Evolutionary conservation across 1,284 basidiomycete species (phyloP).

Genomic region (Malassezia sympodialis): DNA sequence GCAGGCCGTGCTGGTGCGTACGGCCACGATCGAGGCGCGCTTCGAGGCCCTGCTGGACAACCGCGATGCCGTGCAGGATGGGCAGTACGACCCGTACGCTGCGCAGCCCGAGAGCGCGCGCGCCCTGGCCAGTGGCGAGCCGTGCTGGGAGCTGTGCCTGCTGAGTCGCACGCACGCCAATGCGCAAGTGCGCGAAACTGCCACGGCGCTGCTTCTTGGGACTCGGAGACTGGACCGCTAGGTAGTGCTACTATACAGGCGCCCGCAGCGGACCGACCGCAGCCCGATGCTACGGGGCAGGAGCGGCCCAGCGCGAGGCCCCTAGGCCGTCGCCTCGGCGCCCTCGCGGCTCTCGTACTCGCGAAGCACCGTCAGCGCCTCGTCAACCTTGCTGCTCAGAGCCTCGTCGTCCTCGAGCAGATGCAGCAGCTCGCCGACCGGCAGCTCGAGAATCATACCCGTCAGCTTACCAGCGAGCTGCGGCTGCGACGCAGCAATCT

Average conservation of each 20-base stretch:
- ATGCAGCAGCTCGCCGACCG: slow-evolving; percentile 46
- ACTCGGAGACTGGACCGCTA: background rate
- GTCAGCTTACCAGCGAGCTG: slow-evolving; percentile 48
- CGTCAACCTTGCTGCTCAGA: slow-evolving; percentile 44
- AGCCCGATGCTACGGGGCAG: background rate
- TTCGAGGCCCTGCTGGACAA: slow-evolving; percentile 74
- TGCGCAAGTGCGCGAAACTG: slow-evolving; percentile 17
- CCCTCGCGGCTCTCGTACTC: slow-evolving; percentile 42
- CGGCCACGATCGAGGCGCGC: slow-evolving; percentile 56
- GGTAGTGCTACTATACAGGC: slow-evolving; percentile 12
- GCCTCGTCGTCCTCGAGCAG: slow-evolving; percentile 46
- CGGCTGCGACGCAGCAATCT: slow-evolving; percentile 41
- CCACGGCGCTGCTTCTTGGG: slow-evolving; percentile 9
- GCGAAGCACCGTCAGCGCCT: slow-evolving; percentile 45
- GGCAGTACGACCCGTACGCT: slow-evolving; percentile 12
- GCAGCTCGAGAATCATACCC: slow-evolving; percentile 48
- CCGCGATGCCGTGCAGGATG: slow-evolving; percentile 60
- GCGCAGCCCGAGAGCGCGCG: slow-evolving; percentile 17
- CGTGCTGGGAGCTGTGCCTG: slow-evolving; percentile 16
- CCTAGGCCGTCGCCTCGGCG: slow-evolving; percentile 6
- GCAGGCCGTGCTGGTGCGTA: slow-evolving; percentile 58
- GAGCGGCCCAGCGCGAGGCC: background rate
- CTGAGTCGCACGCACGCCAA: slow-evolving; percentile 14
- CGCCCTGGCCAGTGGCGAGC: slow-evolving; percentile 18
- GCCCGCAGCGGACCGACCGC: background rate